Evolutionary conservation across 495 filamentous ascomycete genomes (phyloP), one percentile per base, ranked within the genome.

Genomic region (Trichocladium antarcticum): DNA sequence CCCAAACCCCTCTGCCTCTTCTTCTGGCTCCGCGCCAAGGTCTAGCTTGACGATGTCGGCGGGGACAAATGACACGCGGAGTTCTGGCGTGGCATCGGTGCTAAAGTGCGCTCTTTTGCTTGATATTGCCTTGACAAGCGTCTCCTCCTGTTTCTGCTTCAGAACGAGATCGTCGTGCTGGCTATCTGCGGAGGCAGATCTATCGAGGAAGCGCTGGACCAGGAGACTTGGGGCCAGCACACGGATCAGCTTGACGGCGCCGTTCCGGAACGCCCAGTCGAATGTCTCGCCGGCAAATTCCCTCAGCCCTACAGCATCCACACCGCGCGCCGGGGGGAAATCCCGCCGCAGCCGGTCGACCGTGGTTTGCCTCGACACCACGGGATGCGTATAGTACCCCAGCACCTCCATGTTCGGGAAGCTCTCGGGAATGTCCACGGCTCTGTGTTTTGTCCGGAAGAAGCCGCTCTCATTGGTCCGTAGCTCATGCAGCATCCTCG

Each of bases 381-480:
- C 78, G 0, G 92, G 92, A 51, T 85, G 77, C 6, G 82, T 89
- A 53, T 99, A 97, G 56, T 84, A 95, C 16, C 85, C 73, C 21
- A 96, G 70, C 17, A 95, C 79, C 17, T 83, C 80, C 45, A 68
- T 70, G 51, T 86, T 81, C 0, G 92, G 92, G 56, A 97, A 99
- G 19, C 69, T 67, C 0, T 86, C 82, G 2, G 92, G 90, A 12
- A 97, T 83, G 5, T 65, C 72, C 44, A 97, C 67, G 3, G 77
- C 71, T 42, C 76, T 81, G 57, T 90, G 86, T 57, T 78, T 88
- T 8, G 73, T 80, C 27, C 74, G 70, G 62, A 97, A 99, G 48
- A 77, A 83, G 12, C 84, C 81, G 57, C 82, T 86, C 61, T 89
- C 84, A 59, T 99, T 98, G 32, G 82, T 85, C 19, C 76, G 71